Evolutionary conservation across 805 yeast genomes (phyloP), one percentile per base, ranked within the genome.

Genomic region (Pichia eremophila): DNA sequence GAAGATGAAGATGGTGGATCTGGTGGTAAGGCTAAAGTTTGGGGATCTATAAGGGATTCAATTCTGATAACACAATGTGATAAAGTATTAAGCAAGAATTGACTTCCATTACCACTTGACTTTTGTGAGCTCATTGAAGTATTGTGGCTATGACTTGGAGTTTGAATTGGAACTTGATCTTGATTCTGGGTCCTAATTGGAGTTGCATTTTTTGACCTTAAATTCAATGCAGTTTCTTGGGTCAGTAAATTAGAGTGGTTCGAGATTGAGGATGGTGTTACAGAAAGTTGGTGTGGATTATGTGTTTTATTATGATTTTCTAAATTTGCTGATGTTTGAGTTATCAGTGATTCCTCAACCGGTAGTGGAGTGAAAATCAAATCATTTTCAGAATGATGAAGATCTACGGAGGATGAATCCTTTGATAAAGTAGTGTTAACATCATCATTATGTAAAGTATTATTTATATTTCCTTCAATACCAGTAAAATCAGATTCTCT

Each of bases 61-160:
- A 65, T 63, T 7, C 64, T 50, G 22, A 65, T 63, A 9, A 59
- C 51, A 1, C 65, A 60, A 2, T 63, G 58, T 41, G 60, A 58
- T 10, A 65, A 46, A 17, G 60, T 55, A 36, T 59, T 58, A 15
- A 62, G 51, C 27, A 63, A 42, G 47, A 62, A 64, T 39, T 64
- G 65, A 38, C 49, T 46, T 41, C 45, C 44, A 40, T 50, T 50
- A 29, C 45, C 54, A 34, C 15, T 34, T 14, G 36, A 34, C 1
- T 2, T 15, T 15, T 34, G 36, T 12, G 36, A 34, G 17, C 12
- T 9, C 9, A 14, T 34, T 3, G 29, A 19, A 11, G 49, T 41
- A 8, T 15, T 32, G 8, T 18, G 15, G 12, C 40, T n/a, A 25
- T 39, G 39, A 27, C 25, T 36, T 34, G 7, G 8, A 4, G 15